Base-by-base conservation (phyloP, 2,329 filamentous ascomycete species). In the Colletotrichum sp. region DNA sequence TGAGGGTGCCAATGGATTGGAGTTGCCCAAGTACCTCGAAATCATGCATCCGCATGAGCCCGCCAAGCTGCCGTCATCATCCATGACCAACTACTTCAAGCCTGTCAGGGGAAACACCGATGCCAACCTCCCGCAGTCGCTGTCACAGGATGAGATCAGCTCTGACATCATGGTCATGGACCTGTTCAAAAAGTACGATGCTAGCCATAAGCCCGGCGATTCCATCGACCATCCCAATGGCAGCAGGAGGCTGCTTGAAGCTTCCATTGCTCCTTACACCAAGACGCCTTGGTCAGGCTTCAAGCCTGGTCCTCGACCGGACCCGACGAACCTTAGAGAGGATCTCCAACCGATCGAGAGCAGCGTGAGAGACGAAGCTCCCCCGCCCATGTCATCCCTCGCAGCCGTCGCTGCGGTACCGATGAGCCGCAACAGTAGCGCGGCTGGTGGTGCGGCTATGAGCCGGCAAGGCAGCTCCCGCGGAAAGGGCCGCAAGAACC, bases 111-210 rank as follows among this genome's bases (percentile, higher is more conserved):
- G 89, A 74, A 86, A 87, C 63, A 85, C 87, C 15, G 91, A 92
- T 75, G 89, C 89, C 76, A 92, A 91, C 81, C 90, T 89, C 36
- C 90, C 90, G 2, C 85, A 87, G 1, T 84, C 87, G 18, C 83
- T 92, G 28, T 85, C 87, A 15, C 80, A 84, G 7, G 89, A 91
- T 48, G 90, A 92, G 73, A 86, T 91, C 59, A 83, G 84, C 36
- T 89, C 88, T 9, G 92, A 92, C 68, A 82, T 92, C 32, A 86
- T 88, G 12, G 88, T 93, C 64, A 91, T 93, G 85, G 88, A 88
- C 43, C 87, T 89, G 76, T 89, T 91, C 78, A 88, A 89, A 80
- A 88, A 89, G 78, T 93, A 92, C 78, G 88, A 90, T 79, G 84
- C 86, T 72, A 83, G 83, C 6, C 87, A 91, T 79, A 90, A 89